Base-by-base conservation (phyloP, 805 yeast species). In the Kluyveromyces nonfermentans region DNA sequence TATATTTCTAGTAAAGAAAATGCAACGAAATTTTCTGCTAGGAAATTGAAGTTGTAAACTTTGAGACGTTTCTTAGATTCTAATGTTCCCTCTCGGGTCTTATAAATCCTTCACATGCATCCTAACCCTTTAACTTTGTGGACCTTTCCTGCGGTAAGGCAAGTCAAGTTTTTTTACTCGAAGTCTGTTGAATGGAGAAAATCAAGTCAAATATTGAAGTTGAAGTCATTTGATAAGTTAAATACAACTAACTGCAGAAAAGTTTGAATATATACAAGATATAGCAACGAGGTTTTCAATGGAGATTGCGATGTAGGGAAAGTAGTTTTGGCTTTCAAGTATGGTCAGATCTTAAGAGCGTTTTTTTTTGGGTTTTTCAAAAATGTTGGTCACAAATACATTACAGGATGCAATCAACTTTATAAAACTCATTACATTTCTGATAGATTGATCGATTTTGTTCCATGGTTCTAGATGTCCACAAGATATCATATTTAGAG, bases 401-500 rank as follows among this genome's bases (percentile, higher is more conserved):
- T 50, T 48, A 39, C 58, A 51, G 36, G 56, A 50, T 25, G 55
- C 40, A 2, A 51, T 22, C 22, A 55, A 33, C 32, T 40, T 46
- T 31, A 57, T 47, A 41, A 54, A 56, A 5, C 30, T 35, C 8
- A 46, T 28, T 2, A 54, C 53, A 22, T 44, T 46, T 7, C 42
- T 33, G n/a, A 60, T 39, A 25, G 50, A 42, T 16, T 44, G 35
- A 41, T 56, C 58, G 12, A 55, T 35, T 28, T 46, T 50, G 36
- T 49, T 51, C 60, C 59, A 56, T 9, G 63, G 62, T 28, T 60
- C 63, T 10, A 60, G 15, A 2, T 45, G 17, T 3, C 62, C 63
- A 5, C n/a, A 12, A 15, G 43, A 37, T n/a, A 43, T n/a, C 35
- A 47, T 41, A 22, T 51, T 43, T 22, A 30, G 32, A n/a, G 10